Base-by-base conservation (phyloP, 768 basidiomycete species). In the Kockovaella imperatae region DNA sequence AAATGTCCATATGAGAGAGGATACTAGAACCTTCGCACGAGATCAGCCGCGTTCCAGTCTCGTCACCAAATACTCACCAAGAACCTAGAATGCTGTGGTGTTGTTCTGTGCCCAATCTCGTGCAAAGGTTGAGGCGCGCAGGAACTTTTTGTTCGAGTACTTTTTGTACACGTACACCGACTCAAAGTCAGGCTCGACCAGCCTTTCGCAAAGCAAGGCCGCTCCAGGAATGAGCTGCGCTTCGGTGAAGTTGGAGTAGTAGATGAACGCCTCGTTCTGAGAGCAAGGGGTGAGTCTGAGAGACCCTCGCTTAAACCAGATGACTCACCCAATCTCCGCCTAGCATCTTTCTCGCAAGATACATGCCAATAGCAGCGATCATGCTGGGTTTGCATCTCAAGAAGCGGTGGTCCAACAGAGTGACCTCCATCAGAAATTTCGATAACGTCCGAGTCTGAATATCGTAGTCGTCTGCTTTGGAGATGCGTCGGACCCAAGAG, bases 381-480 rank as follows among this genome's bases (percentile, higher is more conserved):
- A 95, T 77, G 70, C 86, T 88, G 0, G 93, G 93, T 74, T 90
- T 95, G 50, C 83, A 90, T 47, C 87, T 78, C 69, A 99, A 72
- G 78, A 99, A 99, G 20, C 86, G 82, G 66, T 91, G 73, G 67
- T 99, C 95, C 49, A 97, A 75, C 42, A 97, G 77, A 14, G 91
- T 95, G 42, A 93, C 87, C 72, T 99, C 95, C 54, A 88, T 89
- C 68, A 97, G 74, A 77, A 96, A 97, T 74, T 99, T 99, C 78
- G 88, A 85, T 40, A 99, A 75, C 23, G 95, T 99, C 53, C 95
- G 78, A 13, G 95, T 99, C 70, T 96, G 93, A 65, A 97, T 83
- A 67, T 97, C 89, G 71, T 97, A 99, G 71, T 93, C 87, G 74
- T 99, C 95, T 29, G 95, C 93, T 72, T 90, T 95, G 79, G 87